Conservation (phyloP, 2,329 filamentous ascomycete genomes). For the Neonectria coccinea region DNA sequence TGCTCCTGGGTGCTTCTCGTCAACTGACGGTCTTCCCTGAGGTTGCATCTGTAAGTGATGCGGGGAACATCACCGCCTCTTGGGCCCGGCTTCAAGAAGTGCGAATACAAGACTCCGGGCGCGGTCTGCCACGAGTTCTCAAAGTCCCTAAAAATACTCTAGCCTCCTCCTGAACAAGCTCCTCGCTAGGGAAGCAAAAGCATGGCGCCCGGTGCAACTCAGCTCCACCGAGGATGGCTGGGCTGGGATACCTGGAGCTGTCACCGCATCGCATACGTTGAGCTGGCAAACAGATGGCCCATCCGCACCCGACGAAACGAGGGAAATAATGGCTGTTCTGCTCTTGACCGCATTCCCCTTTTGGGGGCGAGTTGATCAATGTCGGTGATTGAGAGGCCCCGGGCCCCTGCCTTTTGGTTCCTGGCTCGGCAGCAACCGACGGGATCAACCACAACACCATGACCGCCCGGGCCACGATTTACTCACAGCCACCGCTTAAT, state of each 20-base stretch:
- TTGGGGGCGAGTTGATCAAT: not conserved
- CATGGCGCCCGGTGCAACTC: conserved; percentile 5
- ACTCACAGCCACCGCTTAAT: conserved; percentile 8
- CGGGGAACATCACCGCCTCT: not conserved
- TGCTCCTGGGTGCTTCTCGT: not conserved
- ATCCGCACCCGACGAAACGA: conserved; percentile 15
- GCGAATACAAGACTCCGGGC: not conserved
- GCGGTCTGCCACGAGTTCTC: not conserved
- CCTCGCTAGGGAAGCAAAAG: not conserved
- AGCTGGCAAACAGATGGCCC: conserved; percentile 19
- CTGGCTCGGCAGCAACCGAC: conserved; percentile 39
- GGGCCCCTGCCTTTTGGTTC: not conserved
- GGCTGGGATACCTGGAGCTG: conserved; percentile 20
- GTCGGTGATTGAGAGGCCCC: not conserved
- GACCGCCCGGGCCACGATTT: not conserved
- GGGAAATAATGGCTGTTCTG: not conserved
- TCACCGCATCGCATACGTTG: conserved; percentile 11
- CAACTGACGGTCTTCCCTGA: not conserved
- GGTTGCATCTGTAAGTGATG: not conserved
- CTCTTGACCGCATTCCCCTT: not conserved
- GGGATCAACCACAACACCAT: conserved; percentile 34
- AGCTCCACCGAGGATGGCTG: conserved; percentile 20
- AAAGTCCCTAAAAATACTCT: not conserved
- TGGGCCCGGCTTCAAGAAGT: not conserved
- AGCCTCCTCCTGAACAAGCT: conserved; percentile 10